Evolutionary conservation across 257 asterid species (phyloP), one percentile per base, ranked within the genome.

Genomic region (Nicotiana undulata): DNA sequence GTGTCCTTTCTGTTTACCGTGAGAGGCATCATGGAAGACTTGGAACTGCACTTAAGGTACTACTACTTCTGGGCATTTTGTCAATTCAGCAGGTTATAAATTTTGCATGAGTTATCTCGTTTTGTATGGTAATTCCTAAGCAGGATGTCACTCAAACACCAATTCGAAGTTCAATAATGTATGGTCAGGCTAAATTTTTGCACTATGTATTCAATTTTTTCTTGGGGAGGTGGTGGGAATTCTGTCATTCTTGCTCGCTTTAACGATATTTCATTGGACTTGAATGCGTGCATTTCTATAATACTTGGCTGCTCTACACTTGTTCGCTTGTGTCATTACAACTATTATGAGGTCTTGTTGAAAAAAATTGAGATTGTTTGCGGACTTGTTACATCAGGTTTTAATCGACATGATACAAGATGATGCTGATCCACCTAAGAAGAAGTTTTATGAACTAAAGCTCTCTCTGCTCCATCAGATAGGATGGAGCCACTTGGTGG

Each of bases 31-130:
- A 86, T 80, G 93, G 94, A 53, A 91, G 93, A 74, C 90, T 92
- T 34, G 99, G 99, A 87, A 92, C 89, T 29, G 97, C 99, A 68
- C 82, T 95, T 24, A 95, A 95, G 98, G 98, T 95, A 88, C 77
- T 12, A 26, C 51, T 32, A 59, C 67, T 79, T 72, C 51, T 20
- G 31, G 44, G 61, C 59, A 13, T 46, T 72, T 46, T 72, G 8
- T 72, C 11, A 12, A 70, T 72, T 37, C 0, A 22, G 77, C 58
- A 72, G 24, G 49, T 44, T 72, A 44, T 24, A 46, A 0, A 44
- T 46, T 29, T 37, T 72, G 78, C 60, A 46, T 72, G 40, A 70
- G 77, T 70, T 40, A 51, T 49, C 1, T 51, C 13, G 56, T 40
- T 40, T 40, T 40, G 49, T 40, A 40, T 40, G 49, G 49, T 40